Evolutionary conservation across 257 asterid genomes (phyloP), one percentile per base, ranked within the genome.

Genomic region (Scutellaria baicalensis): DNA sequence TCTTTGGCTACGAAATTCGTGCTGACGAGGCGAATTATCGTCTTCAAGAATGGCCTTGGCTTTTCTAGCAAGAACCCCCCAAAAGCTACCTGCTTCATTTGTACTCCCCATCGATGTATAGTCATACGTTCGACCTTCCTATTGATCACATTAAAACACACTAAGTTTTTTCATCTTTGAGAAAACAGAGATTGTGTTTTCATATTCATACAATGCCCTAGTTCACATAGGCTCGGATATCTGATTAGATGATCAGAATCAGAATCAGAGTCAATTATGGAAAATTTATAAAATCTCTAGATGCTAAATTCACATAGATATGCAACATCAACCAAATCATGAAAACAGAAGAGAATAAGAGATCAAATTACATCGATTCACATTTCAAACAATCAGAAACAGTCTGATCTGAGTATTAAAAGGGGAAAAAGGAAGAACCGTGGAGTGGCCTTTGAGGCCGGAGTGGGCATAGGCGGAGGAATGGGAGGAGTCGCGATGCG

Each of bases 1-100:
- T 58, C 69, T 21, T n/a, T 58, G 70, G 68, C 10, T 40, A 9
- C 4, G 54, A 65, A 45, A 59, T 49, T 62, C 71, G 6, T 77
- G 17, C 11, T 64, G 68, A 9, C 59, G 64, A 16, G 82, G 74
- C 11, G n/a, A 63, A 55, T 50, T 65, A 74, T 80, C 84, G 50
- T 83, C 88, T 12, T 80, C 82, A 0, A 80, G 70, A 54, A 80
- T 80, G 35, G 82, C 81, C 57, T 91, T 91, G 36, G 96, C 97
- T 77, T 93, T 91, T 80, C 91, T 86, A 11, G 97, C 96, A 2
- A 91, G 84, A 77, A 89, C 96, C 8, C 96, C 96, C 99, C 97
- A 91, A 49, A 93, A 89, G 54, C 92, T 85, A 18, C 96, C 96
- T 2, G 71, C 80, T 77, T 85, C 92, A 52, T 81, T 88, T 23